Evolutionary conservation across 768 basidiomycete genomes (phyloP).

Genomic region (Suillus weaverae): DNA sequence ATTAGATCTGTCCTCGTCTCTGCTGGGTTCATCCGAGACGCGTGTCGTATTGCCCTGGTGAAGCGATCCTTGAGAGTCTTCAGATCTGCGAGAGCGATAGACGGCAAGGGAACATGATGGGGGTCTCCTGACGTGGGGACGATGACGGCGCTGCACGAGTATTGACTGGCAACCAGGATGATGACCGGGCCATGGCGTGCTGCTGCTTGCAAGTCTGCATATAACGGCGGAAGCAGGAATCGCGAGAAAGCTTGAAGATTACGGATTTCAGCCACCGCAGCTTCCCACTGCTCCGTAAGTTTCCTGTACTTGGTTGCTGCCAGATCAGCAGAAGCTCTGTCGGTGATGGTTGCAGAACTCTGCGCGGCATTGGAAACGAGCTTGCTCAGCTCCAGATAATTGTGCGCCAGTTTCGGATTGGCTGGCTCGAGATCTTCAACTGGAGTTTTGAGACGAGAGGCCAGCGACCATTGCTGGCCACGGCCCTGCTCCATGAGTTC

Average conservation of each 20-base stretch:
- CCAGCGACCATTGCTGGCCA: conserved; percentile 28
- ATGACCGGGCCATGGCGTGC: not conserved
- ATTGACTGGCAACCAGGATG: not conserved
- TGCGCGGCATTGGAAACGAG: not conserved
- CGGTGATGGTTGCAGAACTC: not conserved
- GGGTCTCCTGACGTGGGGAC: not conserved
- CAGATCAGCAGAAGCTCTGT: not conserved
- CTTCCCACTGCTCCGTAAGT: not conserved
- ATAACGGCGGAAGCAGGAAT: not conserved
- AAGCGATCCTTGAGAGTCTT: not conserved
- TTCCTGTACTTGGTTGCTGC: not conserved
- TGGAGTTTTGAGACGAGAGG: conserved; percentile 23
- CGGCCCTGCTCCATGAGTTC: conserved; percentile 25
- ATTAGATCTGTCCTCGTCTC: not conserved
- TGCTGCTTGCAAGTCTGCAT: not conserved
- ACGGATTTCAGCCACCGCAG: not conserved
- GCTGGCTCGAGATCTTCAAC: not conserved
- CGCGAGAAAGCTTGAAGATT: not conserved
- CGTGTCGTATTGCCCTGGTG: not conserved
- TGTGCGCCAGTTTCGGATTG: not conserved
- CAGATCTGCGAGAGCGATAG: not conserved
- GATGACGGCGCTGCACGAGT: not conserved
- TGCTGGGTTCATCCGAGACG: too few relatives aligned
- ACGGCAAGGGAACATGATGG: not conserved
- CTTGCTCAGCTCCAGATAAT: not conserved